Evolutionary conservation across 805 yeast genomes (phyloP), one percentile per base, ranked within the genome.

Genomic region (Ogataea pignaliae): DNA sequence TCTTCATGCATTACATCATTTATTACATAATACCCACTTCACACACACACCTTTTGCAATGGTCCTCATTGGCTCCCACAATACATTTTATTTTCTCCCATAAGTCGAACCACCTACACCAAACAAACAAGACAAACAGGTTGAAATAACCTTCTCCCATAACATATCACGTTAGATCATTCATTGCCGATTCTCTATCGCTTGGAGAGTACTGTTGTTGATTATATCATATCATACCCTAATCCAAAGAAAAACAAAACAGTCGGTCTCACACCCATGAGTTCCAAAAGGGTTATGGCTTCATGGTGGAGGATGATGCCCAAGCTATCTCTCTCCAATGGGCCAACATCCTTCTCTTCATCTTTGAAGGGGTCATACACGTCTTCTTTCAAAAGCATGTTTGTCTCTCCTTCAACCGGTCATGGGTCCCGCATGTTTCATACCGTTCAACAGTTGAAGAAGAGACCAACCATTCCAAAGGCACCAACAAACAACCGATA

Each of bases 401-500:
- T 21, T 17, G 14, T 13, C 10, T 18, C 31, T 17, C 14, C 31
- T 17, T 13, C 35, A 16, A 26, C 18, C 29, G 39, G 41, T 21
- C 14, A 15, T 30, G 36, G 41, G 17, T 35, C 47, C 11, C 39
- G 53, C 13, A 40, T 43, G 38, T 34, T 50, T 9, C 53, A 50
- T 29, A 42, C 47, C 41, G 31, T 40, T n/a, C 33, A 30, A 13
- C 33, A 30, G 10, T 9, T 30, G 10, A 34, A 36, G 18, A 48
- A 40, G 37, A 41, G 52, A 40, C 52, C 52, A 15, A 10, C 10
- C 12, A 17, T 15, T 3, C 26, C 34, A 29, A 29, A 11, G 13
- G 10, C 15, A 3, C 14, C 31, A 21, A 36, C 10, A n/a, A 13
- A 30, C 14, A 12, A 10, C 36, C 21, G 17, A 36, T 12, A 36